Evolutionary conservation across 768 basidiomycete genomes (phyloP).

Genomic region (Gloeopeniophorella convolvens): DNA sequence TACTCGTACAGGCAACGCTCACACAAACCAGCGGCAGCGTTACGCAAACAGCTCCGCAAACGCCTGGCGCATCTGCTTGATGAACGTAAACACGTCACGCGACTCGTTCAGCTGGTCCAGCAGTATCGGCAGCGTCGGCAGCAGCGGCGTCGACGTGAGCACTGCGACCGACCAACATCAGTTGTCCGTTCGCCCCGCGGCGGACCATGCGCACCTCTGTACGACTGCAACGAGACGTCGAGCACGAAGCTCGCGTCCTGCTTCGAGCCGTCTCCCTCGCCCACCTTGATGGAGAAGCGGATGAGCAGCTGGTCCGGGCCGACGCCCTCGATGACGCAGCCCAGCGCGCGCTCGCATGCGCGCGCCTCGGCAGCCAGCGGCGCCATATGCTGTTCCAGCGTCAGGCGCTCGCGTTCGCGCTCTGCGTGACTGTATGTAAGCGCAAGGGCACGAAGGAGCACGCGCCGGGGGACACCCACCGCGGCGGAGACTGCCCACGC

Average conservation of each 20-base stretch:
- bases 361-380: constrained; percentile 48
- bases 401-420: constrained; percentile 56
- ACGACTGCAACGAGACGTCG: constrained; percentile 12
- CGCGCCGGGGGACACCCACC: constrained; percentile 44
- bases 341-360: constrained; percentile 49
- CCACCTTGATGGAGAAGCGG: constrained; percentile 41
- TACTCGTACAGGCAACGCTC: too few species aligned
- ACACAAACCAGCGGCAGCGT: too few species aligned
- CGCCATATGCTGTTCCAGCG: constrained; percentile 47
- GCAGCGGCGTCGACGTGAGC: constrained; percentile 67
- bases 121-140: constrained; percentile 61
- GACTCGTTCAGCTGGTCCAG: constrained; percentile 67
- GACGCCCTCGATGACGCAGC: constrained; percentile 73
- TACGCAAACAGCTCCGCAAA: constrained; percentile 33
- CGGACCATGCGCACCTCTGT: constrained; percentile 10
- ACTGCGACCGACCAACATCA: too few species aligned
- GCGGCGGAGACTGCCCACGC: constrained; percentile 54
- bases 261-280: background rate
- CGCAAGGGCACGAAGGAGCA: background rate
- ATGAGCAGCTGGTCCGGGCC: constrained; percentile 66
- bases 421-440: constrained; percentile 35
- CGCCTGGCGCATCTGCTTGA: constrained; percentile 55
- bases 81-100: constrained; percentile 63
- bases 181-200: background rate
- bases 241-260: constrained; percentile 20